These are phyloP conservation scores for Podaxis rugospora DNA, from an alignment of 768 basidiomycete species.

Conservation along the genomic window DNA sequence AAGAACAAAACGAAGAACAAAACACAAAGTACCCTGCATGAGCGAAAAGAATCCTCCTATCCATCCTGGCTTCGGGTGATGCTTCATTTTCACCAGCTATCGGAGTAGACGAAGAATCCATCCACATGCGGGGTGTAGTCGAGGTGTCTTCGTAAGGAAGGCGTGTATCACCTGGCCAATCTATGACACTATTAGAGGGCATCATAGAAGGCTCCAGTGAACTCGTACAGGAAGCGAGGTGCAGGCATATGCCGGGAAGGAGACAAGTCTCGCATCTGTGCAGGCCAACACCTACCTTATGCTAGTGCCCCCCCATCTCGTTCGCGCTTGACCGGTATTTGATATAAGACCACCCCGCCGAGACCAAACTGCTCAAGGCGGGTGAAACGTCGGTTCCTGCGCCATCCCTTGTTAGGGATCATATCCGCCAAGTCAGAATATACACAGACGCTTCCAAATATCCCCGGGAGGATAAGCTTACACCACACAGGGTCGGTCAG, in stretches of 20 bases:
- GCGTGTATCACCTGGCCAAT: constrained; percentile 23
- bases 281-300: constrained; percentile 24
- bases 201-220: background rate
- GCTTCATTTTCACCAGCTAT: background rate
- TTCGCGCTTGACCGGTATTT: constrained; percentile 13
- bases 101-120: constrained; percentile 18
- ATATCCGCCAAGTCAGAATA: constrained; percentile 19
- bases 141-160: constrained; percentile 16
- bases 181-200: constrained; percentile 2
- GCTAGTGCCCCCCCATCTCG: background rate
- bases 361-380: constrained; percentile 24
- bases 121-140: constrained; percentile 14
- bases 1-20: background rate
- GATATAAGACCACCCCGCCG: constrained; percentile 25
- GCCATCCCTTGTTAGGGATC: constrained; percentile 1
- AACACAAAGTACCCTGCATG: background rate
- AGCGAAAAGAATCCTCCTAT: background rate
- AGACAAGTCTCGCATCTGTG: constrained; percentile 22
- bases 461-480: constrained; percentile 15
- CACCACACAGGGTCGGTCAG: background rate
- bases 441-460: constrained; percentile 20
- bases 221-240: constrained; percentile 26
- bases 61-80: background rate
- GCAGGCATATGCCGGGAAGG: constrained; percentile 27
- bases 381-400: constrained; percentile 19